These are phyloP conservation scores for Rhizophora mangle DNA, from an alignment of 345 rosid genomes.

Conservation along the genomic window DNA sequence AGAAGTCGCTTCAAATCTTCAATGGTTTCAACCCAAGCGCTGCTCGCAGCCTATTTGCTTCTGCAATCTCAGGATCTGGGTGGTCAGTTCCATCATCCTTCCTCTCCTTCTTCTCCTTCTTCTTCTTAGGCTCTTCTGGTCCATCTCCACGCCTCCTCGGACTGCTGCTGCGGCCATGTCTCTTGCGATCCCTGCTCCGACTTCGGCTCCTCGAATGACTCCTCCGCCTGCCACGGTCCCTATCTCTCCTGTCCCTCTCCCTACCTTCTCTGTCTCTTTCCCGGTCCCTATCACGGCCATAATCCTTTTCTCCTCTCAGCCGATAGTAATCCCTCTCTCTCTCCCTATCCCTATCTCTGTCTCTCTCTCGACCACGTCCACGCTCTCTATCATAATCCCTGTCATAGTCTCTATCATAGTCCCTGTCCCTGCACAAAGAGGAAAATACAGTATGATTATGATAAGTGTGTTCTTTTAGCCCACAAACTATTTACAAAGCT, in stretches of 20 bases:
- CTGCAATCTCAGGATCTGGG: conserved; percentile 90
- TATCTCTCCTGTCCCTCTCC: conserved; percentile 67
- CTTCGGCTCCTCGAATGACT: conserved; percentile 62
- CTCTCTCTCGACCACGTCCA: conserved; percentile 38
- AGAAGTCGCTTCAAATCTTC: conserved; percentile 16
- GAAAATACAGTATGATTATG: neutral
- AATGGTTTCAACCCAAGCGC: conserved; percentile 74
- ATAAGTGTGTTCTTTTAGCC: neutral
- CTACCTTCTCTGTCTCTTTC: conserved; percentile 78
- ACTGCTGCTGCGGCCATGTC: conserved; percentile 51
- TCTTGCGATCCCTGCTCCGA: conserved; percentile 75
- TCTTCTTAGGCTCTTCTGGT: conserved; percentile 70
- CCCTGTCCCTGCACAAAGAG: conserved; percentile 48
- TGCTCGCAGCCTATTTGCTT: conserved; percentile 75
- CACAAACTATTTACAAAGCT: neutral
- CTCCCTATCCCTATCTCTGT: conserved; percentile 32
- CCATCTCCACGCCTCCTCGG: conserved; percentile 48
- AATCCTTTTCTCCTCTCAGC: conserved; percentile 60
- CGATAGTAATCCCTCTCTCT: conserved; percentile 65
- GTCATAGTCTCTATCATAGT: conserved; percentile 56
- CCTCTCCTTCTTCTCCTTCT: conserved; percentile 70
- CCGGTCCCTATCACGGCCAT: conserved; percentile 70
- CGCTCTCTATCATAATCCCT: conserved; percentile 52
- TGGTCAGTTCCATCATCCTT: conserved; percentile 81
- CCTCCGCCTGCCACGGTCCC: conserved; percentile 66